phyloP scores from a whole-genome alignment of 23 red algal genomes.

The Gracilaria gracilis region DNA sequence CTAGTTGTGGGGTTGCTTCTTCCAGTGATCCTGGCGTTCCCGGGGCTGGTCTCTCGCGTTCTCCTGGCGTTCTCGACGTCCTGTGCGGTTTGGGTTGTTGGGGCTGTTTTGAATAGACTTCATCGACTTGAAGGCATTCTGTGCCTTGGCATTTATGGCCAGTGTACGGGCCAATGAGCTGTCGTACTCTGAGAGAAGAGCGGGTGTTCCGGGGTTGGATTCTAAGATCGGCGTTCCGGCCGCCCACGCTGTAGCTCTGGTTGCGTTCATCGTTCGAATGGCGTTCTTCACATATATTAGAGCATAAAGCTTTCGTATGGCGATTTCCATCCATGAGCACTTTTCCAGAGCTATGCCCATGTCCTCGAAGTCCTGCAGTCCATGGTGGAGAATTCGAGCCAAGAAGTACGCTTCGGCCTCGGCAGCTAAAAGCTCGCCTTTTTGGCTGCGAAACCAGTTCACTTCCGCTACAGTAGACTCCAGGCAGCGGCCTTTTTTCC shows the following conservation, averaged over 20 bases:
- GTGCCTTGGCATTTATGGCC: neutral
- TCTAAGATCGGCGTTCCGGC: neutral
- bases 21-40: too few species aligned
- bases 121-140: neutral
- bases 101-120: neutral
- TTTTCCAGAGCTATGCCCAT: neutral
- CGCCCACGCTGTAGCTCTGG: neutral
- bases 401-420: conserved; percentile 15
- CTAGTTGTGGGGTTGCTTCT: too few species aligned
- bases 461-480: neutral
- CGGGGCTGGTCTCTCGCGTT: too few species aligned
- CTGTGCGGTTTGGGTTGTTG: neutral
- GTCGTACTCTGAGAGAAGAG: neutral
- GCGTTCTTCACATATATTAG: conserved; percentile 5
- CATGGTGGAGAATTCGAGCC: conserved; percentile 6
- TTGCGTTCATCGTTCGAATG: neutral
- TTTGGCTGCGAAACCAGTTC: neutral
- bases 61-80: neutral
- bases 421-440: conserved; percentile 6
- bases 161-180: neutral
- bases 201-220: neutral
- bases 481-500: neutral
- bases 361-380: neutral
- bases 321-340: conserved; percentile 9
- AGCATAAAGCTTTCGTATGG: neutral